Evolutionary conservation across 495 filamentous ascomycete species (phyloP).

Genomic region (Penicillium riverlandense): DNA sequence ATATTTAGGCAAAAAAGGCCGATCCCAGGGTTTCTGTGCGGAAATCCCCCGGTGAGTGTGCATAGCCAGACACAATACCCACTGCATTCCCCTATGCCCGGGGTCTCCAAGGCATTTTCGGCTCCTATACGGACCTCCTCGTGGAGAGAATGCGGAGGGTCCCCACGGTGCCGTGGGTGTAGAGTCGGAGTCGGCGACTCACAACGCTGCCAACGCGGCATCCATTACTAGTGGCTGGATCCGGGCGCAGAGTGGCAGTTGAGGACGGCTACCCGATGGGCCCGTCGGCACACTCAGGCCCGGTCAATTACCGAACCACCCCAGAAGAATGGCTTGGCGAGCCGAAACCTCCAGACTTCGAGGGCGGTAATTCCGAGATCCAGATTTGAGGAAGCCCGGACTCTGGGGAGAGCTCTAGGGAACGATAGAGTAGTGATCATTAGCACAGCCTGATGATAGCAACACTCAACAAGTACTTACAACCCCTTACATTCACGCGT

Average conservation of each 20-base stretch:
- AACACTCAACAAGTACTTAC: too few relatives aligned
- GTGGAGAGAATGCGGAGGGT: conserved; percentile 19
- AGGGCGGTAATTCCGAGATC: too few relatives aligned
- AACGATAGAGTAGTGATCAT: too few relatives aligned
- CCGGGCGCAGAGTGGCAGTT: conserved; percentile 12
- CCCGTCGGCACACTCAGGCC: not conserved
- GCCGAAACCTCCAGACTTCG: not conserved
- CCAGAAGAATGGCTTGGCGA: conserved; percentile 3
- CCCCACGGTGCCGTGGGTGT: conserved; percentile 8
- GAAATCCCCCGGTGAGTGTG: conserved; percentile 9
- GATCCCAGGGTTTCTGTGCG: not conserved
- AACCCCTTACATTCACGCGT: too few relatives aligned
- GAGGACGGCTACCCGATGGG: conserved; percentile 14
- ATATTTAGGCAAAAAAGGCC: too few relatives aligned
- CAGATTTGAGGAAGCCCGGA: too few relatives aligned
- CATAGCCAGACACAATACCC: conserved; percentile 3
- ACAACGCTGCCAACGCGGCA: not conserved
- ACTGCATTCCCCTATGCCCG: not conserved
- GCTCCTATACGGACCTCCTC: conserved; percentile 1
- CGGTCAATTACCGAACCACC: conserved; percentile 13
- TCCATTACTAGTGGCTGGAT: not conserved
- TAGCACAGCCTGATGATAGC: too few relatives aligned
- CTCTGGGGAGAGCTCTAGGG: too few relatives aligned
- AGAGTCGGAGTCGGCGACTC: conserved; percentile 9
- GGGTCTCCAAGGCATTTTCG: not conserved